Evolutionary conservation across 2,329 filamentous ascomycete species (phyloP), one percentile per base, ranked within the genome.

Genomic region (Aspergillus fumigatus): DNA sequence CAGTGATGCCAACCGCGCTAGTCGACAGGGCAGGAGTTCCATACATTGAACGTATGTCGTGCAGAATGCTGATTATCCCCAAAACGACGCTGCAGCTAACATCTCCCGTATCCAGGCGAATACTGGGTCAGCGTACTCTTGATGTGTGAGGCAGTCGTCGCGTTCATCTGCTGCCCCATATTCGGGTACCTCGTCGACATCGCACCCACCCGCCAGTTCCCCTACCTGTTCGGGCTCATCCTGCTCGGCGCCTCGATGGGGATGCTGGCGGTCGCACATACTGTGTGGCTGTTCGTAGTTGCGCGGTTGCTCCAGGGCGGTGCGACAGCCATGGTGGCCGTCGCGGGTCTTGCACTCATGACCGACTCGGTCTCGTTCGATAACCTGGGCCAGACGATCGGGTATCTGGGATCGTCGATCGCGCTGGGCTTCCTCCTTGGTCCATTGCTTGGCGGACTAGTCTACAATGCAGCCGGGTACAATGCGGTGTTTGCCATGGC

Each of bases 311-410:
- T 86, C 1, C 84, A 87, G 63, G 84, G 84, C 1, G 71, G 81
- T 21, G 82, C 80, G 54, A 82, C 77, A 6, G 83, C 81, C 0
- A 76, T 85, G 32, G 83, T 87, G 0, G 85, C 83, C 79, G 84
- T 82, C 0, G 79, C 84, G 9, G 82, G 84, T 0, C 70, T 86
- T 10, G 82, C 84, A 1, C 74, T 87, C 57, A 76, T 84, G 41
- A 71, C 84, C 4, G 84, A 87, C 64, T 84, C 84, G 0, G 83
- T 87, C 6, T 76, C 79, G 0, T 76, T 73, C 2, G 74, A 81
- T 51, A 82, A 84, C 49, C 67, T 88, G 40, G 85, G 84, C 2
- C 85, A 84, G 66, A 82, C 81, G 1, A 82, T 88, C 64, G 85
- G 85, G 14, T 80, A 80, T 48, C 77, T 82, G 61, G 67, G 73